Base-by-base conservation (phyloP, 768 basidiomycete species). In the Saitozyma podzolica region DNA sequence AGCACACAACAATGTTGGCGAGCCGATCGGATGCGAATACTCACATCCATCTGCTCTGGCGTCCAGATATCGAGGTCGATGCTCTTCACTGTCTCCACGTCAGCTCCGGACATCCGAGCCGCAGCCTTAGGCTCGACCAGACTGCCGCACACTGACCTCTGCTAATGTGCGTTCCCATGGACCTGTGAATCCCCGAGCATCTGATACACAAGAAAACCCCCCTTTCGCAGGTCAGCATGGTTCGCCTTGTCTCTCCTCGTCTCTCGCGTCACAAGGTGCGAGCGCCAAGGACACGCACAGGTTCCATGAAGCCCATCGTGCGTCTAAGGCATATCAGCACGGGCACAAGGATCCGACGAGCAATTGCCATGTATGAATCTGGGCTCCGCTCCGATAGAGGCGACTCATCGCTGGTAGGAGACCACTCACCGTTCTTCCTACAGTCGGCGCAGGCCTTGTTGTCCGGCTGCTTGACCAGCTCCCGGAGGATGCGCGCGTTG, bases 41-140 rank as follows among this genome's bases (percentile, higher is more conserved):
- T 64, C 70, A 92, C 93, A 82, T 88, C 87, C 89, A 99, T 94
- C 81, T 99, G 95, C 66, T 97, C 93, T 3, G 92, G 91, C 8
- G 92, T 95, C 95, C 95, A 99, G 16, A 90, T 86, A 72, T 99
- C 95, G 58, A 99, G 87, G 81, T 99, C 95, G 58, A 99, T 91
- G 3, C 92, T 95, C 76, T 96, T 96, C 77, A 99, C 90, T 81
- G 56, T 0, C 10, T 17, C 9, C 9, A 40, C 37, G 57, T 53
- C 48, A 54, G 16, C 19, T 61, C 16, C 40, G 52, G 9, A 50
- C n/a, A 11, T 42, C 40, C 40, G n/a, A 16, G 2, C 40, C 39
- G 8, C n/a, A 50, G 52, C 8, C 7, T 8, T 58, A 8, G 2
- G 48, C 19, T 40, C 40, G 6, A 37, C n/a, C 19, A 41, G 40